These are phyloP conservation scores for Nakaseomyces delphensis DNA, from an alignment of 1,139 yeast genomes.

Conservation along the genomic window DNA sequence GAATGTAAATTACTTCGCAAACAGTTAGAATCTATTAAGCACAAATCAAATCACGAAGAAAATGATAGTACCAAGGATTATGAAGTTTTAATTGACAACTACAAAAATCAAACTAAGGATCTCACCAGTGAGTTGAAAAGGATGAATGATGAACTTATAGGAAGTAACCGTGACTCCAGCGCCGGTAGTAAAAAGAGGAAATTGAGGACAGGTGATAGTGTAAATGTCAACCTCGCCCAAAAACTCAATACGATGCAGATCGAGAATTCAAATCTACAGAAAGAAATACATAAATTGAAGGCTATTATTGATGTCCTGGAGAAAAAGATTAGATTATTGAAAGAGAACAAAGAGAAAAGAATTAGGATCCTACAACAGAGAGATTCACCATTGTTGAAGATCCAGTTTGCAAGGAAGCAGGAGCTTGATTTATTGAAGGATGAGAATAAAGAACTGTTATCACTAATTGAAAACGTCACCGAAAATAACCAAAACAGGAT, in stretches of 20 bases:
- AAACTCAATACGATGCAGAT: conserved; percentile 35
- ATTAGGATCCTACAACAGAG: conserved; percentile 54
- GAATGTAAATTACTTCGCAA: conserved; percentile 47
- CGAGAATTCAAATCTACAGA: conserved; percentile 37
- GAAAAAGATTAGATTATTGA: conserved; percentile 33
- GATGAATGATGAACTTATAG: conserved; percentile 26
- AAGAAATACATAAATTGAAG: conserved; percentile 36
- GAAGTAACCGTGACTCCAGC: conserved; percentile 12
- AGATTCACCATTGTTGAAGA: conserved; percentile 57
- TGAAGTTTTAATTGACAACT: conserved; percentile 47
- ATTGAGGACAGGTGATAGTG: conserved; percentile 28
- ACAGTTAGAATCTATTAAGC: conserved; percentile 7
- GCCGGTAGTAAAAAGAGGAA: conserved; percentile 16
- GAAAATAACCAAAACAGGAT: conserved; percentile 11
- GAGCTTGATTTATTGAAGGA: conserved; percentile 43
- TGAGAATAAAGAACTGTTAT: conserved; percentile 54
- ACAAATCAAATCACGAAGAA: conserved; percentile 5
- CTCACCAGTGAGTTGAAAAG: conserved; percentile 36
- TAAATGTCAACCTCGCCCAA: conserved; percentile 31
- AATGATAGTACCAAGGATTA: conserved; percentile 30
- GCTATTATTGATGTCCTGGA: conserved; percentile 33
- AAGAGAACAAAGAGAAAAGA: conserved; percentile 34
- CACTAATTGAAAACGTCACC: conserved; percentile 11
- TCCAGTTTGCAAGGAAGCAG: conserved; percentile 53
- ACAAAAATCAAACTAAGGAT: conserved; percentile 45